A percentile compares a stretch with the other conserved stretches of the same genome.
Conservation (phyloP, 257 asterid genomes). For the Henckelia pumila region DNA sequence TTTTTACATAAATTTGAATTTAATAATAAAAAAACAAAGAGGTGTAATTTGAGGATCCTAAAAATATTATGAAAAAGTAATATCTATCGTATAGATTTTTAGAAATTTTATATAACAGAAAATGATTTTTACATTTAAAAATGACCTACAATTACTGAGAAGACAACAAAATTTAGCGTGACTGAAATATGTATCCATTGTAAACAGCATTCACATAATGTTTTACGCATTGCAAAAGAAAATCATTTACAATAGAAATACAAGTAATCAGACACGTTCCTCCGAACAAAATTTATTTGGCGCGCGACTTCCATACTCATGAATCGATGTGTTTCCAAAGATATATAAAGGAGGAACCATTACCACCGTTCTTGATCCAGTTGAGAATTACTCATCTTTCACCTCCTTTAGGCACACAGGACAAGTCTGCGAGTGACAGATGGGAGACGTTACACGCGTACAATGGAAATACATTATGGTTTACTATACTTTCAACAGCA, state of each 20-base stretch:
- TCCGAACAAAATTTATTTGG: no score
- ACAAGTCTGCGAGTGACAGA: conserved; percentile 56
- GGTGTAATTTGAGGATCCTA: no score
- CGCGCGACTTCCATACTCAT: neutral
- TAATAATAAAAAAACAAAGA: no score
- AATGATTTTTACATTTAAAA: no score
- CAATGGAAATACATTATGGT: no score
- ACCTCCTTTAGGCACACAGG: conserved; percentile 83
- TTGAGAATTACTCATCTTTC: conserved; percentile 42
- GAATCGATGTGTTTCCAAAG: neutral
- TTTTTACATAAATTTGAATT: no score
- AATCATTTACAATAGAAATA: neutral
- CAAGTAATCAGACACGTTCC: neutral
- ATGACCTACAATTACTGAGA: neutral
- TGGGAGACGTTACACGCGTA: neutral
- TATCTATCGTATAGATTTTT: no score
- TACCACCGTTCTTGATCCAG: conserved; percentile 4
- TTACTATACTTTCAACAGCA: no score
- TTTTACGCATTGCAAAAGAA: neutral
- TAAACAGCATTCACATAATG: neutral
- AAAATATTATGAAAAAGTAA: no score
- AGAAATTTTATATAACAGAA: no score
- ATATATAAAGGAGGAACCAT: neutral
- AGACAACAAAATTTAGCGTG: neutral
- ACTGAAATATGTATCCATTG: neutral